Evolutionary conservation across 495 filamentous ascomycete species (phyloP).

Genomic region (Penicillium simplicissimum): DNA sequence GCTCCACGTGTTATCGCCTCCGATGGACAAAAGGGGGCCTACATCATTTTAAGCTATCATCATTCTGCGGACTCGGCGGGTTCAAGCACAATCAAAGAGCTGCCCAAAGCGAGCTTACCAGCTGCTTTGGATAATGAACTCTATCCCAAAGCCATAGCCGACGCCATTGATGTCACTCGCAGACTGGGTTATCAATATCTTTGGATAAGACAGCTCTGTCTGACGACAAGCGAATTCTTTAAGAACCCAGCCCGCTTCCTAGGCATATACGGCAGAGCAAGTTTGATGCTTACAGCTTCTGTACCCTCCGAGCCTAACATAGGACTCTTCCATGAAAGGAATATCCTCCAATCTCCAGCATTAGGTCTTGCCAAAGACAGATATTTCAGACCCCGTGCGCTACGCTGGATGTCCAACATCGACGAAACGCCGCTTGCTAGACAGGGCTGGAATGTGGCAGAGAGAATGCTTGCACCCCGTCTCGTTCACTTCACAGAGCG

Average conservation of each 20-base stretch:
- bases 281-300: not conserved
- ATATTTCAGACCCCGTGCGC: not conserved
- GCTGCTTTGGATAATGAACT: not conserved
- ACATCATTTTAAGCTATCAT: not conserved
- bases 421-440: not conserved
- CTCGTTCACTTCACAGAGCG: slow-evolving; percentile 14
- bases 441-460: not conserved
- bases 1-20: not conserved
- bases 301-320: not conserved
- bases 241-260: not conserved
- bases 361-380: not conserved
- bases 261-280: not conserved
- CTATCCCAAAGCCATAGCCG: slow-evolving; percentile 3
- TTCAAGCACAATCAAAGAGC: not conserved
- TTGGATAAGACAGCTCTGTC: slow-evolving; percentile 11
- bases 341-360: not conserved
- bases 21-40: not conserved
- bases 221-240: not conserved
- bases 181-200: slow-evolving; percentile 12
- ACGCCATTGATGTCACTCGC: slow-evolving; percentile 6
- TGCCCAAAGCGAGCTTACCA: not conserved
- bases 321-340: not conserved
- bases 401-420: not conserved
- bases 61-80: not conserved
- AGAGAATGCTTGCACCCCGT: slow-evolving; percentile 11